These are phyloP conservation scores for Haberlea rhodopensis DNA, from an alignment of 257 asterid genomes.

Conservation along the genomic window DNA sequence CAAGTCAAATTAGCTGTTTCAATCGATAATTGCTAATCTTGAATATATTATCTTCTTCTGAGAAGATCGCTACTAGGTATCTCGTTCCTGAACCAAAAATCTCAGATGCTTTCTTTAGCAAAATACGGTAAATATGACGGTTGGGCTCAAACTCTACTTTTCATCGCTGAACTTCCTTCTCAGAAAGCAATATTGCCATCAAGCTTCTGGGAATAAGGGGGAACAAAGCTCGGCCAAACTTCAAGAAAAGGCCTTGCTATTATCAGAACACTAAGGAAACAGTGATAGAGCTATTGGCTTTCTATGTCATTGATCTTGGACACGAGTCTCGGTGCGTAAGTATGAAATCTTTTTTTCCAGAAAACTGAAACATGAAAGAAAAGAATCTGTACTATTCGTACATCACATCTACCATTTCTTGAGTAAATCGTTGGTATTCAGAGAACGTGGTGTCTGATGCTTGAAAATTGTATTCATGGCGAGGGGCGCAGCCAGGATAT, in stretches of 20 bases:
- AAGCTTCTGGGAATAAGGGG: conserved; percentile 26
- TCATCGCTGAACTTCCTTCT: conserved; percentile 88
- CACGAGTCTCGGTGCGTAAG: not conserved
- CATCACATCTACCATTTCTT: no score
- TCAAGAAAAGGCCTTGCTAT: no score
- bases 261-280: no score
- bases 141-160: conserved; percentile 97
- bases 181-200: conserved; percentile 71
- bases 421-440: no score
- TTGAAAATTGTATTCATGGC: no score
- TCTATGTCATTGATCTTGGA: not conserved
- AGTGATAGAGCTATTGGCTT: not conserved
- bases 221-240: conserved; percentile 33
- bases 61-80: conserved; percentile 79
- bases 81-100: conserved; percentile 79
- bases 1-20: not conserved
- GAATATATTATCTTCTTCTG: conserved; percentile 25
- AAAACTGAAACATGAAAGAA: not conserved
- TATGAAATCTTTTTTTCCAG: not conserved
- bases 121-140: conserved; percentile 95
- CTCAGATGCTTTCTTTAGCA: conserved; percentile 75
- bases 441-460: no score
- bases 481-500: no score
- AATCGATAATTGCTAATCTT: conserved; percentile 3
- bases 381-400: not conserved